Evolutionary conservation across 2,329 filamentous ascomycete species (phyloP).

Genomic region (Chaetothyriales sp.): DNA sequence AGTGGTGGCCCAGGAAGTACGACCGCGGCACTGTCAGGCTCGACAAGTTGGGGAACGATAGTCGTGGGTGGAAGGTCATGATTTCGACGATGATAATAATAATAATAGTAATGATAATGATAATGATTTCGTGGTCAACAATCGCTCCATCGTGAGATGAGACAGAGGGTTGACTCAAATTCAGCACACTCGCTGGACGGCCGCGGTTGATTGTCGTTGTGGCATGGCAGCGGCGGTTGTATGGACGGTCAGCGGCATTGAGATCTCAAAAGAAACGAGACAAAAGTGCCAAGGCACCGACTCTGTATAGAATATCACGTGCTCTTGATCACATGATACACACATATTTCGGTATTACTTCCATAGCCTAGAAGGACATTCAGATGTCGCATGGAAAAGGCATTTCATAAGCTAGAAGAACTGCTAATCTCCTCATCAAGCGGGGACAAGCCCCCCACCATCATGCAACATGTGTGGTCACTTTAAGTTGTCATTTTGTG

Average conservation of each 20-base stretch:
- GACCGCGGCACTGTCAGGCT: conserved; percentile 56
- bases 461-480: background rate
- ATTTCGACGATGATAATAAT: background rate
- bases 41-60: conserved; percentile 54
- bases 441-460: too few species aligned
- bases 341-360: too few species aligned
- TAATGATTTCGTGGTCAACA: background rate
- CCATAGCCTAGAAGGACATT: too few species aligned
- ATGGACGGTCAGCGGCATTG: too few species aligned
- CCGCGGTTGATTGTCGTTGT: background rate
- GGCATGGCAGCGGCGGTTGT: background rate
- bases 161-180: background rate
- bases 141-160: background rate
- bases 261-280: too few species aligned
- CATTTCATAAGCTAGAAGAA: too few species aligned
- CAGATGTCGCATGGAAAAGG: too few species aligned
- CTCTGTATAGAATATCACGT: too few species aligned
- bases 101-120: background rate
- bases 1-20: conserved; percentile 91
- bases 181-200: background rate
- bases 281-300: too few species aligned
- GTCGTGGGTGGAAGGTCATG: conserved; percentile 53
- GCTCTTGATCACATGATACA: too few species aligned
- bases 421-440: too few species aligned
- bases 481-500: too few species aligned